Base-by-base conservation (phyloP, 2,329 filamentous ascomycete genomes). In the Fusarium avenaceum region DNA sequence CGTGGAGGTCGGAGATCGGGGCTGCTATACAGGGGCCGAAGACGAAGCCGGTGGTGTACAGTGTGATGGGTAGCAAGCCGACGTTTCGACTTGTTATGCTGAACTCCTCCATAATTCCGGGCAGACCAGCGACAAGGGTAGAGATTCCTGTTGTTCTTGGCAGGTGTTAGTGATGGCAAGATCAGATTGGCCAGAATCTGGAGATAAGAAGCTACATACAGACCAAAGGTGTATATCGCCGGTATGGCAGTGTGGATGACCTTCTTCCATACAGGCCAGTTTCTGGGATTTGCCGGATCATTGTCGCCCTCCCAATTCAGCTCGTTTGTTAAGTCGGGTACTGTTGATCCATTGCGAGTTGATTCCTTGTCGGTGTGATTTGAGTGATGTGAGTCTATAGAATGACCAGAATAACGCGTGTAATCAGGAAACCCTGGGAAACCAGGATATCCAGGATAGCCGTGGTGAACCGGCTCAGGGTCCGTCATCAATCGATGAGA, bases 21-120 rank as follows among this genome's bases (percentile, higher is more conserved):
- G 55, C 59, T 5, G 59, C 55, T 15, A 63, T 59, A 8, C 55
- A 63, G n/a, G 55, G 55, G 4, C 59, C 59, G 1, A 63, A 30
- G 4, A 63, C 26, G 17, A 63, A 63, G 6, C 59, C 55, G 20
- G 47, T 26, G 4, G 32, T 60, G 17, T 63, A 63, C 4, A 63
- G 13, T 4, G 54, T 54, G 4, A 63, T 39, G 6, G 59, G 55
- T 6, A 63, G 55, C 0, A 63, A 38, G 2, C 55, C 55, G 5
- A 49, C 4, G n/a, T 52, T 53, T 32, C 59, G 38, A 4, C 40
- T 57, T 4, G 47, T 53, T 19, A 39, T 19, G 4, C 43, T 48
- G 6, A 58, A 62, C 14, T 62, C 30, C 6, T 42, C 11, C 43
- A 59, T 53, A 0, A 62, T 62, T 4, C 33, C 58, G 4, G 54